Evolutionary conservation across 2,329 filamentous ascomycete species (phyloP).

Genomic region (Xylaria hypoxylon): DNA sequence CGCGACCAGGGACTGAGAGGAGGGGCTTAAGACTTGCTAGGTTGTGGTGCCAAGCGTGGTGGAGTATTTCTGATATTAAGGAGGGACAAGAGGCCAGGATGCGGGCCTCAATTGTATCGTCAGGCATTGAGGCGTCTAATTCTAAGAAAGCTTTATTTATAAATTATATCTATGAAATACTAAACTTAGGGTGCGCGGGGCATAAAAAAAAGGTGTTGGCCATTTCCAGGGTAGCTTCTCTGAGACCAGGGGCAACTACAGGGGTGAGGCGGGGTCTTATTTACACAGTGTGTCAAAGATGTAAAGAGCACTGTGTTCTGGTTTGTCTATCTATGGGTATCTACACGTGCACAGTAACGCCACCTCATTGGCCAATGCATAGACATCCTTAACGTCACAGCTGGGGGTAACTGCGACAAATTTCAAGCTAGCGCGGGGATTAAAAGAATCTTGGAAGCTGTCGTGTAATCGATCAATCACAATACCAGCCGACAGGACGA

Average conservation of each 20-base stretch:
- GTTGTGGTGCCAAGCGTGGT: conserved; percentile 70
- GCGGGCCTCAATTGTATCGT: conserved; percentile 65
- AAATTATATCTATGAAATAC: conserved; percentile 5
- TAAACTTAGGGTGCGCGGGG: conserved; percentile 22
- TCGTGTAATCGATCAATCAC: background rate
- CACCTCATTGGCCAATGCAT: conserved; percentile 56
- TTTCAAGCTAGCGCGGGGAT: conserved; percentile 7
- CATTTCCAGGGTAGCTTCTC: conserved; percentile 44
- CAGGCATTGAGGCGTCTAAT: conserved; percentile 35
- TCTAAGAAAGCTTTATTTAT: background rate
- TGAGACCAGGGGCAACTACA: conserved; percentile 56
- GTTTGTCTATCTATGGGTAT: background rate
- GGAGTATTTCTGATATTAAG: conserved; percentile 63
- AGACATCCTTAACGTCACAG: conserved; percentile 11
- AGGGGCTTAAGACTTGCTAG: conserved; percentile 74
- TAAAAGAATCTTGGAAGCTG: background rate
- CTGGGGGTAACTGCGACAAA: background rate
- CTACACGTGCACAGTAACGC: conserved; percentile 58
- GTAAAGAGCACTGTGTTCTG: background rate
- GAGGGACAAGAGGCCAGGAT: conserved; percentile 66
- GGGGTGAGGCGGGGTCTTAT: background rate
- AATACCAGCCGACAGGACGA: background rate
- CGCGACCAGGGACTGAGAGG: conserved; percentile 69
- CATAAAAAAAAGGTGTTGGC: conserved; percentile 20
- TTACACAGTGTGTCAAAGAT: background rate